These are phyloP conservation scores for Afroboletus lepidellus DNA, from an alignment of 1,284 basidiomycete species.

Conservation along the genomic window DNA sequence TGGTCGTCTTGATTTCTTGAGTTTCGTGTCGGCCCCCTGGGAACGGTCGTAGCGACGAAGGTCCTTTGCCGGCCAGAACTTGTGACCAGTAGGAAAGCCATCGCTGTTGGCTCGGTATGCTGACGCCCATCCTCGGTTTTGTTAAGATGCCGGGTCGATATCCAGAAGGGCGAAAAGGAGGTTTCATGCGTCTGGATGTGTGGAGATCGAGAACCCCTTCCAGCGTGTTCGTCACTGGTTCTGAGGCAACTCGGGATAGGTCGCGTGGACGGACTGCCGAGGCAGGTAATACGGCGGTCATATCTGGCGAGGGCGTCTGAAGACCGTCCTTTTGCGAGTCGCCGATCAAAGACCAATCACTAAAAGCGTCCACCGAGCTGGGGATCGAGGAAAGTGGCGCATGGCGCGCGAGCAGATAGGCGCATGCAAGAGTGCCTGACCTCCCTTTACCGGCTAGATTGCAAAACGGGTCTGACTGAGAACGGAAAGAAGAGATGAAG, in stretches of 20 bases:
- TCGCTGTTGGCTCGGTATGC: conserved; percentile 71
- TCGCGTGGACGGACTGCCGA: neutral
- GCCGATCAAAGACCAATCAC: conserved; percentile 22
- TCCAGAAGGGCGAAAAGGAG: conserved; percentile 28
- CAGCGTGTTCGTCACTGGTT: conserved; percentile 38
- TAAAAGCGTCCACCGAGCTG: conserved; percentile 6
- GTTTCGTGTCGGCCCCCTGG: neutral
- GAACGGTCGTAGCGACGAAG: conserved; percentile 45
- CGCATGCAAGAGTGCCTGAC: conserved; percentile 79
- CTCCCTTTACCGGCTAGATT: conserved; percentile 73
- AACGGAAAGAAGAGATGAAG: conserved; percentile 1
- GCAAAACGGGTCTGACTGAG: conserved; percentile 5
- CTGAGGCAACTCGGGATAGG: conserved; percentile 23
- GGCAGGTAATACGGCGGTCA: conserved; percentile 1
- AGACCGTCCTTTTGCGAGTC: conserved; percentile 17
- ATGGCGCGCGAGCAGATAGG: conserved; percentile 66
- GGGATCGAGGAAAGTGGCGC: conserved; percentile 3
- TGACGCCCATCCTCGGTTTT: conserved; percentile 64
- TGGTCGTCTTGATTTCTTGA: conserved; percentile 18
- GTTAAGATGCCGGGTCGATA: conserved; percentile 25
- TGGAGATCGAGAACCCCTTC: conserved; percentile 64
- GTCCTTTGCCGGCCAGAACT: conserved; percentile 55
- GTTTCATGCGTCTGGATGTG: conserved; percentile 68
- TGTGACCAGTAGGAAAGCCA: conserved; percentile 75
- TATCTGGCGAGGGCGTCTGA: conserved; percentile 15